Evolutionary conservation across 1,284 basidiomycete species (phyloP).

Genomic region (Grifola frondosa): DNA sequence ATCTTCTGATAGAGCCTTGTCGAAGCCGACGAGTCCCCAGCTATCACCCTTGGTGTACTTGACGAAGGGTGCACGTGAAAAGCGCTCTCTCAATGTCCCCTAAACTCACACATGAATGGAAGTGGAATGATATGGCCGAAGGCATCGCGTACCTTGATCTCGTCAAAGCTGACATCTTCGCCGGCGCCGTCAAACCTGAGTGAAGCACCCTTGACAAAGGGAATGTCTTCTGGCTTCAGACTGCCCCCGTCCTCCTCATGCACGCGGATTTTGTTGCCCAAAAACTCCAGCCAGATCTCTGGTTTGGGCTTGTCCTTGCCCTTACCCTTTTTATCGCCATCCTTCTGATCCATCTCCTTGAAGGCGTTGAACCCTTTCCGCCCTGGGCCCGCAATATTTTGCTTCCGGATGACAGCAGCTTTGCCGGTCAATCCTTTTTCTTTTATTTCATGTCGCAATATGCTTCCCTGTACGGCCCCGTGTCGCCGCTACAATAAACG

Average conservation of each 20-base stretch:
- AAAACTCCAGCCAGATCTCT: conserved; percentile 68
- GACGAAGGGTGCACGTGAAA: conserved; percentile 73
- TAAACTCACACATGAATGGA: conserved; percentile 34
- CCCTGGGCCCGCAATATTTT: conserved; percentile 46
- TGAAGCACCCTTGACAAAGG: conserved; percentile 70
- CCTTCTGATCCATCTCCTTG: conserved; percentile 66
- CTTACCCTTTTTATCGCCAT: conserved; percentile 38
- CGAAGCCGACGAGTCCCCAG: conserved; percentile 45
- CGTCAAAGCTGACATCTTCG: conserved; percentile 63
- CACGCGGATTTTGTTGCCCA: conserved; percentile 64
- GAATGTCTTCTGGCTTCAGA: conserved; percentile 71
- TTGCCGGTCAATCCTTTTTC: conserved; percentile 87
- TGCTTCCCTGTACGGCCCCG: conserved; percentile 55
- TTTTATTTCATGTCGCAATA: conserved; percentile 98
- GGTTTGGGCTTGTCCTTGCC: conserved; percentile 44
- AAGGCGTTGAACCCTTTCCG: conserved; percentile 86
- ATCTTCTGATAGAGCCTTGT: conserved; percentile 63
- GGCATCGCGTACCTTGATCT: conserved; percentile 71
- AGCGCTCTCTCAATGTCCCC: conserved; percentile 77
- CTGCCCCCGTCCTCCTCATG: conserved; percentile 66
- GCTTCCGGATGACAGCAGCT: conserved; percentile 55
- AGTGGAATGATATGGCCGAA: too few relatives aligned
- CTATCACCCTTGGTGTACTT: conserved; percentile 62
- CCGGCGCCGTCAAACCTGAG: conserved; percentile 74
- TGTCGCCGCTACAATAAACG: neutral